These are phyloP conservation scores for Lactarius sp. DNA, from an alignment of 768 basidiomycete species.

Conservation along the genomic window DNA sequence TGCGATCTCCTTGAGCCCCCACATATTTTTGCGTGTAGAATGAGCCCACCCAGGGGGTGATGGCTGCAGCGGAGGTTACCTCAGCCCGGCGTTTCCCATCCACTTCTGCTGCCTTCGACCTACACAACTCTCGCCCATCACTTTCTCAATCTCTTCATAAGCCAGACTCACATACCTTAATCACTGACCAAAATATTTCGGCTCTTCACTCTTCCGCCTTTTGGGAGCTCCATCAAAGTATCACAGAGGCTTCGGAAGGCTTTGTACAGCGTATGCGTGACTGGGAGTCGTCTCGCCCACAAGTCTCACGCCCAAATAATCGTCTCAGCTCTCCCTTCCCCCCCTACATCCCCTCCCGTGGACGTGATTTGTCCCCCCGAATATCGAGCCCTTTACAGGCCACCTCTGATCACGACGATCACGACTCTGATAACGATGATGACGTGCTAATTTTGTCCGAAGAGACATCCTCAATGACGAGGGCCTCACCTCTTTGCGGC, in stretches of 20 bases:
- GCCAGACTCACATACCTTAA: conserved; percentile 6
- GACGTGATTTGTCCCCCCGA: conserved; percentile 17
- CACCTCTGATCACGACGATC: conserved; percentile 23
- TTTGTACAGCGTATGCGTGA: conserved; percentile 70
- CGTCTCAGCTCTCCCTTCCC: conserved; percentile 33
- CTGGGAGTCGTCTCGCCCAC: conserved; percentile 52
- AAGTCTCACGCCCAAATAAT: conserved; percentile 34
- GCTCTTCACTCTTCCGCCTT: conserved; percentile 60
- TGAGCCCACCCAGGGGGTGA: conserved; percentile 3
- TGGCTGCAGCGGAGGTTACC: conserved; percentile 1
- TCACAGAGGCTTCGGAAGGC: conserved; percentile 61
- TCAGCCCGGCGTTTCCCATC: conserved; percentile 26
- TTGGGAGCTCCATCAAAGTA: conserved; percentile 56
- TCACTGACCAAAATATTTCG: conserved; percentile 33
- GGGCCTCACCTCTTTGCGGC: conserved; percentile 9
- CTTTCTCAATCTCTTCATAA: conserved; percentile 5
- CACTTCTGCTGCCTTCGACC: conserved; percentile 34
- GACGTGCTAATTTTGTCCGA: conserved; percentile 51
- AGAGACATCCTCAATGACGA: conserved; percentile 30
- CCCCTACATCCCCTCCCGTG: conserved; percentile 4
- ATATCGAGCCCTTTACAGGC: conserved; percentile 24
- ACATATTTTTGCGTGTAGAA: conserved; percentile 4
- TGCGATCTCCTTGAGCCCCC: background rate
- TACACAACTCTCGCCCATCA: conserved; percentile 21
- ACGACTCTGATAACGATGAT: conserved; percentile 36